A percentile compares a stretch with the other conserved stretches of the same genome.
These are phyloP conservation scores for Beauveria sp. DNA, from an alignment of 2,329 filamentous ascomycete species.

Conservation along the genomic window DNA sequence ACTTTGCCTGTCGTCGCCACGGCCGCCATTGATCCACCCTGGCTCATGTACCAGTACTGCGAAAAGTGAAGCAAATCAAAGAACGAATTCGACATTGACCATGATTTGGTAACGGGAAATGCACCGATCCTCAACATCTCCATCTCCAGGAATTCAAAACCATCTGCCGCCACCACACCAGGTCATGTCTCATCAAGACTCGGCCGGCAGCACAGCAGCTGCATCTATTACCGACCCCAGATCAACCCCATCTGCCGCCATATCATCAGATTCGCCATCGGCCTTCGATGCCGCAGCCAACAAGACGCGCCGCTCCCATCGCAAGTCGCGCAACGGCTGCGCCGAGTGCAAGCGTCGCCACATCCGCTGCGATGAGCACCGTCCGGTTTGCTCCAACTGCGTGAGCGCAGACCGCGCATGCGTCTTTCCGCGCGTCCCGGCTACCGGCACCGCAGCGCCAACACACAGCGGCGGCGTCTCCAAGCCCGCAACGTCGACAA, in stretches of 20 bases:
- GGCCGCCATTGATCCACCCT: neutral
- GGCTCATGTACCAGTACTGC: neutral
- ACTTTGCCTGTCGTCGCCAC: too few species aligned
- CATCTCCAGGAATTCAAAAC: neutral
- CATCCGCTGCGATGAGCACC: slow-evolving; percentile 36
- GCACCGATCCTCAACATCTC: neutral
- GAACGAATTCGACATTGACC: neutral
- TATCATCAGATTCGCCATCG: neutral
- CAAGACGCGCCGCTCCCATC: slow-evolving; percentile 30
- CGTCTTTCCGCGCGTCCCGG: slow-evolving; percentile 22
- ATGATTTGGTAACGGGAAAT: neutral
- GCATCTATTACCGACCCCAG: neutral
- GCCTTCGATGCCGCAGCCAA: slow-evolving; percentile 12
- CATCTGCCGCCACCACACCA: neutral
- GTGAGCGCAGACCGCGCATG: slow-evolving; percentile 28
- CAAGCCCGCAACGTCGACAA: neutral
- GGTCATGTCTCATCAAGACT: neutral
- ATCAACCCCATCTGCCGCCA: neutral
- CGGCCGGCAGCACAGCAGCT: neutral
- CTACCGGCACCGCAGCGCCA: neutral
- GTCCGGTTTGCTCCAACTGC: slow-evolving; percentile 34
- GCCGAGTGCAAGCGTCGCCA: slow-evolving; percentile 33
- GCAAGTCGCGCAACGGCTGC: slow-evolving; percentile 34
- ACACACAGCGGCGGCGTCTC: neutral
- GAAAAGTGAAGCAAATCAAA: neutral